Conservation (phyloP, 345 rosid species). For the Camelina laxa region DNA sequence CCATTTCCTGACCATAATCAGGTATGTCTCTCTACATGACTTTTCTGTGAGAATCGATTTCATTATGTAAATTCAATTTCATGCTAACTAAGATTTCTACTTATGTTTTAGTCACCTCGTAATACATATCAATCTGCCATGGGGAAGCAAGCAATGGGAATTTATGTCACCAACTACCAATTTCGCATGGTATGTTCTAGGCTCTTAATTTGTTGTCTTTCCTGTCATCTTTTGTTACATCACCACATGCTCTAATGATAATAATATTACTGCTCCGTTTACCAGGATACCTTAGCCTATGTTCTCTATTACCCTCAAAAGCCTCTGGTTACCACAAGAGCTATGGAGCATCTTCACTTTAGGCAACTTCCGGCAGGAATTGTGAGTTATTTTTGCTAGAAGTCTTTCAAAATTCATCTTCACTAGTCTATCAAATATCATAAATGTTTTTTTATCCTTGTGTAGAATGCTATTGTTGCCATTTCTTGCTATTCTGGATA, state of each 20-base stretch:
- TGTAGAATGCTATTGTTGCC: conserved; percentile 95
- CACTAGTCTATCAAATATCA: neutral
- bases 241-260: conserved; percentile 9
- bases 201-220: conserved; percentile 15
- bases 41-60: conserved; percentile 3
- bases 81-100: conserved; percentile 6
- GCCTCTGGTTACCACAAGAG: conserved; percentile 97
- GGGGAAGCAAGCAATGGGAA: conserved; percentile 99
- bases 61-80: conserved; percentile 2
- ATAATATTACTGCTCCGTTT: conserved; percentile 7
- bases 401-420: conserved; percentile 23
- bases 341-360: conserved; percentile 99
- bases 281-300: conserved; percentile 93
- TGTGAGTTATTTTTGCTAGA: conserved; percentile 51
- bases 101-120: conserved; percentile 79
- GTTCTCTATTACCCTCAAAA: conserved; percentile 98
- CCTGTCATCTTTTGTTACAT: neutral
- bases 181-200: conserved; percentile 78
- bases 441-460: conserved; percentile 20
- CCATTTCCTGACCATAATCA: conserved; percentile 99
- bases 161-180: conserved; percentile 96
- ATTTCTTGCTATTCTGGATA: conserved; percentile 98
- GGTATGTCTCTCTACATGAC: conserved; percentile 49
- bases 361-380: conserved; percentile 99
- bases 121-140: conserved; percentile 98